Percentiles rank a stretch among this genome's conserved stretches.
These are phyloP conservation scores for Paraphaeosphaeria sporulosa DNA, from an alignment of 2,329 filamentous ascomycete species.

Conservation along the genomic window DNA sequence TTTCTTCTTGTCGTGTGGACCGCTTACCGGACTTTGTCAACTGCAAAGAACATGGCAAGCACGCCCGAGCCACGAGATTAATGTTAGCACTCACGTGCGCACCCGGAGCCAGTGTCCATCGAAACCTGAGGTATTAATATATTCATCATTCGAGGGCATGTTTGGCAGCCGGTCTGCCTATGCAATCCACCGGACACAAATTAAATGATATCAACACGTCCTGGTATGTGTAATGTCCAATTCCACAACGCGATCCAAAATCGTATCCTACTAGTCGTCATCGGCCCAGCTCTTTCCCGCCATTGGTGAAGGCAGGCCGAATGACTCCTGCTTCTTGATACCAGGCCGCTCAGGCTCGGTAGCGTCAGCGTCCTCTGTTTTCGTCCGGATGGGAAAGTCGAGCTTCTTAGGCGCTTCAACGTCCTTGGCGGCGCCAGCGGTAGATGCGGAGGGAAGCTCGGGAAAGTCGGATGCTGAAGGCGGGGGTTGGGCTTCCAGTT, in stretches of 20 bases:
- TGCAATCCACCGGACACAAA: not conserved
- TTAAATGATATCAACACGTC: not conserved
- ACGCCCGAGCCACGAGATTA: too few relatives aligned
- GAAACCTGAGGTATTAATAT: too few relatives aligned
- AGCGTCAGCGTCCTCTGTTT: conserved; percentile 22
- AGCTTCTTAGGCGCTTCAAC: conserved; percentile 32
- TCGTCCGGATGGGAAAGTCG: conserved; percentile 41
- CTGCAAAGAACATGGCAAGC: too few relatives aligned
- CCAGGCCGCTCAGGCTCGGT: conserved; percentile 32
- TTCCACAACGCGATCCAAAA: not conserved
- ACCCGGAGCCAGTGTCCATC: too few relatives aligned
- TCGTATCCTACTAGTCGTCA: conserved; percentile 27
- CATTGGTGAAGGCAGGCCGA: conserved; percentile 40
- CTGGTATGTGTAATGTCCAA: not conserved
- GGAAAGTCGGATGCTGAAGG: conserved; percentile 57
- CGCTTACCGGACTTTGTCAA: too few relatives aligned
- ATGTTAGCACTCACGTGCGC: too few relatives aligned
- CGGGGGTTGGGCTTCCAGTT: conserved; percentile 28
- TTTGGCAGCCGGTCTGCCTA: not conserved
- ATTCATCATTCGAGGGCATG: not conserved
- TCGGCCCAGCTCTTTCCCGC: conserved; percentile 55
- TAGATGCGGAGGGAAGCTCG: conserved; percentile 45
- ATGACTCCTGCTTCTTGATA: conserved; percentile 42
- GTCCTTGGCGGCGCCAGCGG: conserved; percentile 13
- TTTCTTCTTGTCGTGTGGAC: too few relatives aligned